Evolutionary conservation across 768 basidiomycete species (phyloP), one percentile per base, ranked within the genome.

Genomic region (Rhodosporidiobolus odoratus): DNA sequence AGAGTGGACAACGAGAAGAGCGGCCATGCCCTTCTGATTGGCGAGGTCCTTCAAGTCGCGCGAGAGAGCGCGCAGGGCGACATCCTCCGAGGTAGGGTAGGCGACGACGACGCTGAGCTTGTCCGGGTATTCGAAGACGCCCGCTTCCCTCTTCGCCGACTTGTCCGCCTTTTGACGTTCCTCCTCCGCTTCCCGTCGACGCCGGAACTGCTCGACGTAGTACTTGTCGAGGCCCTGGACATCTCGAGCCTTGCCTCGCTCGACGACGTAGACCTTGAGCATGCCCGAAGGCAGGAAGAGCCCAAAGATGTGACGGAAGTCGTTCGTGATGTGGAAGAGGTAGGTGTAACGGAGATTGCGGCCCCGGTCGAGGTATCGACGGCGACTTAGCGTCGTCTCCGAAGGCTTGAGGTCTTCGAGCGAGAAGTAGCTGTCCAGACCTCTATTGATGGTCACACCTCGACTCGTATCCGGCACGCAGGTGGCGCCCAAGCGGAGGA

Each of bases 161-260:
- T 88, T 86, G 69, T 83, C 81, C 41, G 85, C 78, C 47, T 87
- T 41, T 8, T 58, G n/a, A 6, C 60, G 56, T 37, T 64, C 67
- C 45, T 50, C 61, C 38, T 73, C 74, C 34, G 77, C 79, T 6
- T 59, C 65, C 19, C 43, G 45, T 47, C 74, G 60, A 58, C 30
- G 58, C 25, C 41, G 35, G 3, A 75, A 67, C 58, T 72, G 82
- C 30, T 89, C 88, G 2, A 75, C 72, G 77, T 97, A 99, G 35
- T 84, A 82, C 62, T 90, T 88, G 38, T 86, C 82, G n/a, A 97
- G 84, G 56, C 86, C 87, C 9, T 87, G 82, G 38, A 97, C 86
- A 76, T 95, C 92, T 53, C 92, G 86, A 47, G 87, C 86, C n/a
- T 87, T 86, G 23, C 92, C 92, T 47, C 88, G 88, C 79, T 98